Evolutionary conservation across 495 filamentous ascomycete species (phyloP).

Genomic region (Annulohypoxylon nitens): DNA sequence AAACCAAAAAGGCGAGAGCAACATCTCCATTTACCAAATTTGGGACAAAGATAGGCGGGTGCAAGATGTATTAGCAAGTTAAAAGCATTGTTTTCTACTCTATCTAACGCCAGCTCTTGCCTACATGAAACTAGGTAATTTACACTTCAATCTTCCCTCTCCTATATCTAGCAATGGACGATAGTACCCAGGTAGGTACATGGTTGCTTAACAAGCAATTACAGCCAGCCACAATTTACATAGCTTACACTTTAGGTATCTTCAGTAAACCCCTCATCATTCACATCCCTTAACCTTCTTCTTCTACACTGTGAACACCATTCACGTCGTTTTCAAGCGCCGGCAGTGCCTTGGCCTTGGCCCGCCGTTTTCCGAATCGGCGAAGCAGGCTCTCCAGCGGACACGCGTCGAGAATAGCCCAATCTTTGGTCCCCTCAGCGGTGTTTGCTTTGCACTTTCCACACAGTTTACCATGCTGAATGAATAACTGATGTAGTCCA

Average conservation of each 20-base stretch:
- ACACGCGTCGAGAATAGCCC: conserved; percentile 55
- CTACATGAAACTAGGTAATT: background rate
- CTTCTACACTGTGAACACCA: background rate
- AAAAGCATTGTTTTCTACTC: background rate
- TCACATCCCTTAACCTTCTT: background rate
- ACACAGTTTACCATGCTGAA: conserved; percentile 86
- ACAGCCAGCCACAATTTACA: conserved; percentile 4
- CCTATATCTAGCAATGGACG: no score
- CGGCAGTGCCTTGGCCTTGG: conserved; percentile 20
- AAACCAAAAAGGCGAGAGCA: background rate
- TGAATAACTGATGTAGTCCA: conserved; percentile 86
- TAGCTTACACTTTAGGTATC: background rate
- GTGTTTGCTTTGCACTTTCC: conserved; percentile 77
- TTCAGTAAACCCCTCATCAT: background rate
- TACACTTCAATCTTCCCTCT: background rate
- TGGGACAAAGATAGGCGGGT: background rate
- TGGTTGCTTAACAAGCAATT: background rate
- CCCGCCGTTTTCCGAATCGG: conserved; percentile 47
- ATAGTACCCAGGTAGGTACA: background rate
- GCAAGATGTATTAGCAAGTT: background rate
- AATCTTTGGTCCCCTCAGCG: conserved; percentile 59
- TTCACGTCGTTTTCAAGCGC: no score
- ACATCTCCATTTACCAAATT: background rate
- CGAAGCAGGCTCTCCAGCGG: conserved; percentile 64
- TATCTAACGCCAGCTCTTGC: background rate